These are phyloP conservation scores for Waltergamsia citrina DNA, from an alignment of 2,329 filamentous ascomycete species.

Conservation along the genomic window DNA sequence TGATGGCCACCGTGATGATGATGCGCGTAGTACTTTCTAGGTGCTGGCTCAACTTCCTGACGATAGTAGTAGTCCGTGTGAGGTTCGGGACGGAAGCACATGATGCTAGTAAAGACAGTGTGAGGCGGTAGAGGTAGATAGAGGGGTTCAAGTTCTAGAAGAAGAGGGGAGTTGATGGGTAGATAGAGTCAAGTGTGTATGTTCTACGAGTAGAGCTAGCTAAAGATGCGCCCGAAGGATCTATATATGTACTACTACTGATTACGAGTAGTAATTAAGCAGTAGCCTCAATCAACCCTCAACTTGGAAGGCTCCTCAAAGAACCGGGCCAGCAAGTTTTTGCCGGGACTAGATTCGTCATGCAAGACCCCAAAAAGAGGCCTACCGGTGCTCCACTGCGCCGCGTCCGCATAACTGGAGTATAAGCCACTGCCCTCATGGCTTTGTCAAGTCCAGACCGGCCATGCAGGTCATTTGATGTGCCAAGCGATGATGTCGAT, in stretches of 20 bases:
- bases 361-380: no score
- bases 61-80: conserved; percentile 43
- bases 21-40: conserved; percentile 22
- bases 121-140: neutral
- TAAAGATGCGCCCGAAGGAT: neutral
- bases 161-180: neutral
- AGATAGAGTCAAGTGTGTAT: neutral
- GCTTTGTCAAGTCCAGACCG: no score
- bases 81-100: conserved; percentile 40
- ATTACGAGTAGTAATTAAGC: neutral
- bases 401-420: no score
- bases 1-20: conserved; percentile 16
- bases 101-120: conserved; percentile 16
- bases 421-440: no score
- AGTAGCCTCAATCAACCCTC: no score
- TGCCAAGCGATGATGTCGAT: no score
- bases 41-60: conserved; percentile 40
- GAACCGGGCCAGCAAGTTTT: no score
- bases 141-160: neutral
- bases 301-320: no score
- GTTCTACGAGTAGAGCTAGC: neutral
- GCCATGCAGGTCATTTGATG: no score
- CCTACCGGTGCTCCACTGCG: no score
- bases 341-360: no score
- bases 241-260: neutral